A percentile compares a stretch with the other conserved stretches of the same genome.
Conservation (phyloP, 1,139 yeast genomes). For the Scheffersomyces quercinus region DNA sequence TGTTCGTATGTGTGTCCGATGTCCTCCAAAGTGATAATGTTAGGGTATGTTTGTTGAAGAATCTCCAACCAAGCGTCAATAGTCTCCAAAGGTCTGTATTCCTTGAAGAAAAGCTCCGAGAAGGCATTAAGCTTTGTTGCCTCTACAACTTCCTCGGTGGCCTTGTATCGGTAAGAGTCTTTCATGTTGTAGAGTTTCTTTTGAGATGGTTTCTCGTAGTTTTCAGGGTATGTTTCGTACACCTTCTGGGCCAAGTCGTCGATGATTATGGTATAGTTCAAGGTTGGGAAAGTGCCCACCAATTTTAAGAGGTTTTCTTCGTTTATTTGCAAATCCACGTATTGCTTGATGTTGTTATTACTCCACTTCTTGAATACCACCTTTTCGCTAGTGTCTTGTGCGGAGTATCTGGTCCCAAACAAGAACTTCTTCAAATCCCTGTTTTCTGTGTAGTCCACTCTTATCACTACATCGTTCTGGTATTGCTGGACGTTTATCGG, state of each 20-base stretch:
- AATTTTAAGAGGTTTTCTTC: slow-evolving; percentile 23
- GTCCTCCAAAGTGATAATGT: slow-evolving; percentile 56
- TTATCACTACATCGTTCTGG: slow-evolving; percentile 49
- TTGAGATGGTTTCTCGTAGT: slow-evolving; percentile 9
- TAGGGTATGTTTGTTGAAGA: slow-evolving; percentile 58
- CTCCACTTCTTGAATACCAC: slow-evolving; percentile 34
- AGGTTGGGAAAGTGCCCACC: slow-evolving; percentile 15
- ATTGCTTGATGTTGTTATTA: slow-evolving; percentile 20
- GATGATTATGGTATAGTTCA: slow-evolving; percentile 42
- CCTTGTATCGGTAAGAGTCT: slow-evolving; percentile 13
- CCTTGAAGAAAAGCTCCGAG: slow-evolving; percentile 61
- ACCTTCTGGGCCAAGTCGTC: slow-evolving; percentile 58
- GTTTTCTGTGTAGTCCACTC: slow-evolving; percentile 30
- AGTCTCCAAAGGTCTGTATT: slow-evolving; percentile 67
- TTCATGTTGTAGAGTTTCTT: slow-evolving; percentile 8
- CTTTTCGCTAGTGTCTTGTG: slow-evolving; percentile 3
- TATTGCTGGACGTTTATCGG: slow-evolving; percentile 56
- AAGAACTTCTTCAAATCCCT: slow-evolving; percentile 21
- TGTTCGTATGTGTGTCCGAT: slow-evolving; percentile 79
- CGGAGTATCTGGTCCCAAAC: slow-evolving; percentile 4
- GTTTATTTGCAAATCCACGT: slow-evolving; percentile 38
- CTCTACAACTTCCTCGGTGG: slow-evolving; percentile 21
- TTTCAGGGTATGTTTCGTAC: slow-evolving; percentile 53
- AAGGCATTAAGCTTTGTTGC: slow-evolving; percentile 15
- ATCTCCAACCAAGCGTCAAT: slow-evolving; percentile 73